Conservation (phyloP, 805 yeast species). For the Nakazawaea ernobii region DNA sequence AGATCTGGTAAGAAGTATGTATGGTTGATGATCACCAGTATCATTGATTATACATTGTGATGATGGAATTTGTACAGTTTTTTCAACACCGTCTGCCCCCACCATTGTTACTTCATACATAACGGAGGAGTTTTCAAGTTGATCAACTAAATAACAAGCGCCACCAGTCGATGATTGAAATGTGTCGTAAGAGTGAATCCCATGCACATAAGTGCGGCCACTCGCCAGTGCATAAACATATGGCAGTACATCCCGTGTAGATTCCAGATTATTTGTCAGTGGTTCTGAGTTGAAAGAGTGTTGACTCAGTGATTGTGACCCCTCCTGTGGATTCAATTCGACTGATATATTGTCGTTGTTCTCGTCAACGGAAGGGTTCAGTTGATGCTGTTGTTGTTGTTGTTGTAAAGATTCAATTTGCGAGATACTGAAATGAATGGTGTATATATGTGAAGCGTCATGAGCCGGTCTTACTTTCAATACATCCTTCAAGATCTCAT, state of each 20-base stretch:
- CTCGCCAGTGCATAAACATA: background rate
- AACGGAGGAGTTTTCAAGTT: background rate
- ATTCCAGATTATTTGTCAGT: background rate
- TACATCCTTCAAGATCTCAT: background rate
- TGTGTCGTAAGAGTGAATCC: background rate
- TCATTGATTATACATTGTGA: conserved; percentile 7
- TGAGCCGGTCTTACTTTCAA: background rate
- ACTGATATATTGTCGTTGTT: too few species aligned
- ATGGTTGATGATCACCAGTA: conserved; percentile 11
- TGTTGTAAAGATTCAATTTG: background rate
- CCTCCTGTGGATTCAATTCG: background rate
- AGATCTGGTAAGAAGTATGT: background rate
- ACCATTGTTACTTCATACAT: conserved; percentile 1
- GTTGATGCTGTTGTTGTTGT: background rate
- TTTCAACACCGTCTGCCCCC: background rate
- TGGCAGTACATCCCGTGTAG: background rate
- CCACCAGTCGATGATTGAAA: background rate
- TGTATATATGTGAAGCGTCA: background rate
- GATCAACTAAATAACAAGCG: background rate
- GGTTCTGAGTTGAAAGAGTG: background rate
- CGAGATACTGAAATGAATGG: background rate
- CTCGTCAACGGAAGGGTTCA: too few species aligned
- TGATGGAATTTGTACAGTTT: conserved; percentile 1
- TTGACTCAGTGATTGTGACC: background rate
- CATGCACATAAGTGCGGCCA: background rate